Conservation (phyloP, 805 yeast genomes). For the Zygoascus tannicola region DNA sequence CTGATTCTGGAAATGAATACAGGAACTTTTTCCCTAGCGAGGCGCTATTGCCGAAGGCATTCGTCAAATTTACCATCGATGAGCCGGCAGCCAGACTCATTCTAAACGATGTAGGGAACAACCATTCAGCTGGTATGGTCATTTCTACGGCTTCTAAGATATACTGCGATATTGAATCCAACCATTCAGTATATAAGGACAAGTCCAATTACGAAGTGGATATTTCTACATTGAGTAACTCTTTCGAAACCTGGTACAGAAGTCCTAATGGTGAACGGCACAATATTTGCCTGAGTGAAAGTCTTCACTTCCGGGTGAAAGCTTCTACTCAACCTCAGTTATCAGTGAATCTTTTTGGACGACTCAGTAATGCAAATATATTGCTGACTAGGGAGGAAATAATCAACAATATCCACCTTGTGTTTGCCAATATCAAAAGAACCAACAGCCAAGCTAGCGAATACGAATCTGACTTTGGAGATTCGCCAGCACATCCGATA, state of each 20-base stretch:
- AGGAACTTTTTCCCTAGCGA: neutral
- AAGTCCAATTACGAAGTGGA: constrained; percentile 18
- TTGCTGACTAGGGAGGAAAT: constrained; percentile 26
- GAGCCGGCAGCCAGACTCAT: constrained; percentile 28
- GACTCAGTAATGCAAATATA: constrained; percentile 21
- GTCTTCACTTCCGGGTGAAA: constrained; percentile 14
- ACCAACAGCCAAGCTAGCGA: neutral
- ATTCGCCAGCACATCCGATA: neutral
- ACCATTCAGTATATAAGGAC: constrained; percentile 17
- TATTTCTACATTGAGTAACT: constrained; percentile 18
- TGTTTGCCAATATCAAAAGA: constrained; percentile 7
- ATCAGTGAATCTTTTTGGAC: constrained; percentile 20
- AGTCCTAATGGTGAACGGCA: constrained; percentile 20
- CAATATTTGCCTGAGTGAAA: constrained; percentile 22
- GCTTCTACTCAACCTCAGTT: constrained; percentile 25
- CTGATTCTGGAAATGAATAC: neutral
- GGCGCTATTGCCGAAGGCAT: constrained; percentile 20
- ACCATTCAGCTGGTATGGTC: constrained; percentile 23
- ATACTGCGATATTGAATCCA: constrained; percentile 24
- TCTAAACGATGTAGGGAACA: constrained; percentile 10
- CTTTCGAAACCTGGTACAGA: constrained; percentile 25
- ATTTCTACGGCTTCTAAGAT: constrained; percentile 27
- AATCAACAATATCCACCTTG: constrained; percentile 24
- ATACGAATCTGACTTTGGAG: constrained; percentile 2
- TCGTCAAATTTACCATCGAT: constrained; percentile 24